Evolutionary conservation across 352 stramenopile genomes (phyloP), one percentile per base, ranked within the genome.

Genomic region (Thalassiosira livingstoniorum): DNA sequence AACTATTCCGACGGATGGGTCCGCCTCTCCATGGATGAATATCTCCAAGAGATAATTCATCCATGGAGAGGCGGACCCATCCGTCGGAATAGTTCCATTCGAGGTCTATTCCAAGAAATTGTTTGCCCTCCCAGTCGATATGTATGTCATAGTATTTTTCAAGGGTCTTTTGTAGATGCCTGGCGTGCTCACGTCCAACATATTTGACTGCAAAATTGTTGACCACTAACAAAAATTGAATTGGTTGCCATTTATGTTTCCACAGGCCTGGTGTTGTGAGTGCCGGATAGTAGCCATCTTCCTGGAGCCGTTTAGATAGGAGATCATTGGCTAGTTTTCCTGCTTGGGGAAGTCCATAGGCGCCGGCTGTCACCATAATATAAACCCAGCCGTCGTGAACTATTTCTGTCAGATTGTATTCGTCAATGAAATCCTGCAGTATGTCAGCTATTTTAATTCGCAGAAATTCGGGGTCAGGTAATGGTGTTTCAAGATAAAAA

Each of bases 121-220:
- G 27, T 31, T 62, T 11, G 4, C 60, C 72, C 15, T 71, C 69
- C 64, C 53, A 80, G 47, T 89, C 73, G 21, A 55, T 78, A 39
- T 55, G 15, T 21, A 11, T 37, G 39, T 61, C 34, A 29, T 86
- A 90, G 34, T 74, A 0, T 51, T 80, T 18, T 47, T 77, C 34
- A 27, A 87, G 60, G 10, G 51, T 27, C 18, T 29, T 27, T 0
- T 74, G 2, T 11, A 88, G 64, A 61, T 83, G 71, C 23, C 76
- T 23, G 10, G 54, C 76, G 61, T 85, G 35, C 10, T 43, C 25
- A 23, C 72, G 2, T 27, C 39, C 25, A 4, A 57, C 37, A n/a
- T n/a, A 82, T 80, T 80, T 75, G 25, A 87, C 42, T 4, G 47
- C 67, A 62, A 87, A 82, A 58, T 89, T 60, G 45, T 87, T 64